A percentile compares a stretch with the other conserved stretches of the same genome.
These are phyloP conservation scores for Salix suchowensis DNA, from an alignment of 345 rosid genomes.

Conservation along the genomic window DNA sequence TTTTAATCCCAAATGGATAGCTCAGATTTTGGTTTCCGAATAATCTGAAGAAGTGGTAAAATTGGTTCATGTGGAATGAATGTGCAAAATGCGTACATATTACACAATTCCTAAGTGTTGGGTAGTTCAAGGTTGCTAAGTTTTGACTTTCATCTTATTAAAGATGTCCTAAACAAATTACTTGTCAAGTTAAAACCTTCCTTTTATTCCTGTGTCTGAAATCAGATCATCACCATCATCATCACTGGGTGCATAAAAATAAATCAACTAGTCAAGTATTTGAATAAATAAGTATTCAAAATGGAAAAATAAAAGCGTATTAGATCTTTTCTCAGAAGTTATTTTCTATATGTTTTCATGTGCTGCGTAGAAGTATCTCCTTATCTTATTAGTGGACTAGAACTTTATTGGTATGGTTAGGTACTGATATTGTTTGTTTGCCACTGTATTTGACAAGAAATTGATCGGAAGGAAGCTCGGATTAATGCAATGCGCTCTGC, in stretches of 20 bases:
- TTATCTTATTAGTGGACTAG: not conserved
- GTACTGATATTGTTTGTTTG: conserved; percentile 1
- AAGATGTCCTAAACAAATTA: not conserved
- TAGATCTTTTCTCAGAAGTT: conserved; percentile 5
- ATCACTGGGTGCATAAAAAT: not conserved
- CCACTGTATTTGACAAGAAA: conserved; percentile 42
- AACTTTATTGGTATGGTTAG: not conserved
- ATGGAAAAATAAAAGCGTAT: not conserved
- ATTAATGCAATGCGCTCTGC: conserved; percentile 79
- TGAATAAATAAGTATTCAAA: not conserved
- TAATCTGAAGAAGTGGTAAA: not conserved
- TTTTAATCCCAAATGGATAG: not conserved
- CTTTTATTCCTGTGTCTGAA: not conserved
- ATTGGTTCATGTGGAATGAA: not conserved
- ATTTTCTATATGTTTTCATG: not conserved
- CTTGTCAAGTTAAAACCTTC: not conserved
- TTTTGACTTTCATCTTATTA: not conserved
- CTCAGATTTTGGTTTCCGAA: not conserved
- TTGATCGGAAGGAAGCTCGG: conserved; percentile 84
- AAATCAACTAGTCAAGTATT: not conserved
- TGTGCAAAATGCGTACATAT: not conserved
- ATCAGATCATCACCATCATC: not conserved
- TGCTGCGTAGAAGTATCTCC: not conserved
- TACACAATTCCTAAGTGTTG: not conserved
- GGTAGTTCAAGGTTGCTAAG: not conserved